These are phyloP conservation scores for Nigrograna mackinnonii DNA, from an alignment of 2,329 filamentous ascomycete genomes.

Conservation along the genomic window DNA sequence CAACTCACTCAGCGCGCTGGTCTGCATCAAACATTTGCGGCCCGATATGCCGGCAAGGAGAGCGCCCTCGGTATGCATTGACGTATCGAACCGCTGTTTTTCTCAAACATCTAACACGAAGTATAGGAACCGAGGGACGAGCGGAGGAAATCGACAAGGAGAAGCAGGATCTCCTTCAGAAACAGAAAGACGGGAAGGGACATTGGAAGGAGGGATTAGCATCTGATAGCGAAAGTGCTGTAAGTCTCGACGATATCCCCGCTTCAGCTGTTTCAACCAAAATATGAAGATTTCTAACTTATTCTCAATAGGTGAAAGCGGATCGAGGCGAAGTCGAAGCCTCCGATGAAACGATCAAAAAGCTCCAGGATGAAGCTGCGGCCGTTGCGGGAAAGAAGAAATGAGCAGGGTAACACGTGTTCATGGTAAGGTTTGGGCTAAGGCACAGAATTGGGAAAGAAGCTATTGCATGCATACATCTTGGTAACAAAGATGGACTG, in stretches of 20 bases:
- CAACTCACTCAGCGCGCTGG: constrained; percentile 35
- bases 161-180: constrained; percentile 48
- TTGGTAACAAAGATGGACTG: too few relatives aligned
- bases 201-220: constrained; percentile 50
- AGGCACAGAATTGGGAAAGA: too few relatives aligned
- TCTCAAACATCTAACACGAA: constrained; percentile 1
- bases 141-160: constrained; percentile 45
- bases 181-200: constrained; percentile 48
- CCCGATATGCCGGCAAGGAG: constrained; percentile 48
- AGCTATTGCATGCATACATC: too few relatives aligned
- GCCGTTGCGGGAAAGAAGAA: constrained; percentile 31
- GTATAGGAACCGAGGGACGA: constrained; percentile 31
- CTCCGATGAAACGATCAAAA: constrained; percentile 46
- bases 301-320: constrained; percentile 42
- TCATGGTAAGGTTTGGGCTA: too few relatives aligned
- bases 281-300: neutral
- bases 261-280: neutral
- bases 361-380: constrained; percentile 50
- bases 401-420: too few relatives aligned
- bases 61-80: constrained; percentile 44
- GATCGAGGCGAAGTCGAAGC: constrained; percentile 46
- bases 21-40: constrained; percentile 43
- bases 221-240: constrained; percentile 45
- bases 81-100: neutral
- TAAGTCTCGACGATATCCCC: constrained; percentile 17